These are phyloP conservation scores for Sequoiadendron giganteum DNA, from an alignment of 75 land plant species.

Conservation along the genomic window DNA sequence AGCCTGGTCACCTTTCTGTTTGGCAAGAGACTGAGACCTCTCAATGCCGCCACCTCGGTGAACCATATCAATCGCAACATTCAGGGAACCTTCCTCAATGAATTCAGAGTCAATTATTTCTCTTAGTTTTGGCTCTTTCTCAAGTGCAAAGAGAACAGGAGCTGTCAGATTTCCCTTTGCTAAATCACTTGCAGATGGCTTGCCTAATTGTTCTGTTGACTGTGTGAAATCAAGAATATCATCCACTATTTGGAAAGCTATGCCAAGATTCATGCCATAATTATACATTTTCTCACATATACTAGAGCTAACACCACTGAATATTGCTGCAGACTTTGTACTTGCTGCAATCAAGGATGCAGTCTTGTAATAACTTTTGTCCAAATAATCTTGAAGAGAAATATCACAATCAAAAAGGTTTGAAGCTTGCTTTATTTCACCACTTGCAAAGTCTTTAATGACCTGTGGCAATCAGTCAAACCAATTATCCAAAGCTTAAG, in stretches of 20 bases:
- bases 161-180: slow-evolving; percentile 95
- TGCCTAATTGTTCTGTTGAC: slow-evolving; percentile 91
- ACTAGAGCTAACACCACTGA: slow-evolving; percentile 60
- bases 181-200: slow-evolving; percentile 93
- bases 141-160: slow-evolving; percentile 89
- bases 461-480: slow-evolving; percentile 52
- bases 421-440: slow-evolving; percentile 96
- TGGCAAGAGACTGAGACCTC: slow-evolving; percentile 72
- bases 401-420: slow-evolving; percentile 90
- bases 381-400: slow-evolving; percentile 78
- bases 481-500: neutral
- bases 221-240: slow-evolving; percentile 98
- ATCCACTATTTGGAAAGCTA: slow-evolving; percentile 96
- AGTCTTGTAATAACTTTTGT: slow-evolving; percentile 96
- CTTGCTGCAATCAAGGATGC: slow-evolving; percentile 96
- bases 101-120: slow-evolving; percentile 93
- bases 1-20: slow-evolving; percentile 78
- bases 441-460: slow-evolving; percentile 98
- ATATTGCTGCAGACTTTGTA: slow-evolving; percentile 92
- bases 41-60: slow-evolving; percentile 74
- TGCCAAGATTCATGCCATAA: slow-evolving; percentile 85
- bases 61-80: slow-evolving; percentile 69
- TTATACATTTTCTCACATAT: slow-evolving; percentile 76
- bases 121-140: slow-evolving; percentile 71
- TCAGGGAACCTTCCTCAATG: slow-evolving; percentile 84